phyloP scores from a whole-genome alignment of 2,329 filamentous ascomycete species.

The Taxawa tesnikishii region DNA sequence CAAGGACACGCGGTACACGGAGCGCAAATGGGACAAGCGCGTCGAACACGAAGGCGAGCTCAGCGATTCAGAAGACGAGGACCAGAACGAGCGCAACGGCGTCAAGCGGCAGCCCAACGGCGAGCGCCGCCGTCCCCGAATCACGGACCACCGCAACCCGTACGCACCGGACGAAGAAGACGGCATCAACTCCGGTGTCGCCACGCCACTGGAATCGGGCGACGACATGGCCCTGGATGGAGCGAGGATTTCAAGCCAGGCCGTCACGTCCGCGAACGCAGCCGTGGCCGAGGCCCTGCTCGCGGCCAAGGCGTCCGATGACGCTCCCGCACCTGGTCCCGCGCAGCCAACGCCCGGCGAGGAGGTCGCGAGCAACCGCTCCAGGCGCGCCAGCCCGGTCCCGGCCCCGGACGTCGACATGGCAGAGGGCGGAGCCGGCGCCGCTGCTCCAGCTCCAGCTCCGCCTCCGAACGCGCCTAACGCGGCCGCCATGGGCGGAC shows the following conservation, averaged over 20 bases:
- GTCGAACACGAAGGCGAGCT: constrained; percentile 64
- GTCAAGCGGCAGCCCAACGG: constrained; percentile 40
- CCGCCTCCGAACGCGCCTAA: background rate
- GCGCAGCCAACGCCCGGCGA: constrained; percentile 3
- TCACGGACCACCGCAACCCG: constrained; percentile 49
- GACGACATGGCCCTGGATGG: constrained; percentile 16
- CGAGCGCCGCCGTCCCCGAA: constrained; percentile 34
- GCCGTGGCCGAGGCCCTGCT: constrained; percentile 13
- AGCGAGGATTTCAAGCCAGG: constrained; percentile 6
- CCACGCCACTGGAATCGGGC: constrained; percentile 5
- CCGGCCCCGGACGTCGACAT: constrained; percentile 6
- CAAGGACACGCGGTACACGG: constrained; percentile 69
- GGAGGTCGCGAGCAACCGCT: constrained; percentile 6
- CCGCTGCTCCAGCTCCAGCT: background rate
- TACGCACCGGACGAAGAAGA: constrained; percentile 40
- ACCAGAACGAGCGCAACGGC: constrained; percentile 61
- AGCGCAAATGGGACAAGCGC: constrained; percentile 71
- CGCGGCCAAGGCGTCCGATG: constrained; percentile 13
- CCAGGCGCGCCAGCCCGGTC: constrained; percentile 3
- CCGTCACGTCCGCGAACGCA: constrained; percentile 11
- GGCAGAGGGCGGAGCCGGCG: too few species aligned
- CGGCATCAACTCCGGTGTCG: constrained; percentile 12
- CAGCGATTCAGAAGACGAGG: constrained; percentile 82
- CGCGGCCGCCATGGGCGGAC: background rate
- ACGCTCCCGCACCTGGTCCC: constrained; percentile 3